phyloP scores from a whole-genome alignment of 345 rosid species.

The Boechera divaricarpa region DNA sequence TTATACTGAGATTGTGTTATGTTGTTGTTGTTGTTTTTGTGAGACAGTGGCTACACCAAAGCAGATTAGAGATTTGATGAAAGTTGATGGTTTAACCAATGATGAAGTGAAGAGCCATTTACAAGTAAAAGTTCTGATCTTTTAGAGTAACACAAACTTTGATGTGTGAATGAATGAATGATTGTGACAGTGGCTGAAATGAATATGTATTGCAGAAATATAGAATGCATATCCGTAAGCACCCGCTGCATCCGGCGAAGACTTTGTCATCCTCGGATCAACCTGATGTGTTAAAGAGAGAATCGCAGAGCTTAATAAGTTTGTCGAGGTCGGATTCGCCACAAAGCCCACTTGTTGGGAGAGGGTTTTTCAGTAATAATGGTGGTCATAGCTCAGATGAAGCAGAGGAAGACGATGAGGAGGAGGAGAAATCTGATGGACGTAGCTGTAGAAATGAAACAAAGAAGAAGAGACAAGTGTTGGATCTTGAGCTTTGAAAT shows the following conservation, averaged over 20 bases:
- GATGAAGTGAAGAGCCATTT: conserved; percentile 95
- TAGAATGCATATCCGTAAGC: conserved; percentile 71
- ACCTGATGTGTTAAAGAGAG: conserved; percentile 41
- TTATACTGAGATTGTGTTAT: conserved; percentile 37
- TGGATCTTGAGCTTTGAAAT: conserved; percentile 43
- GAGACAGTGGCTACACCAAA: conserved; percentile 80
- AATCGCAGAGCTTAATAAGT: conserved; percentile 49
- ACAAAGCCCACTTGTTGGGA: conserved; percentile 58
- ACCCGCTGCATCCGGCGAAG: conserved; percentile 48
- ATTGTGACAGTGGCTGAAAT: conserved; percentile 24
- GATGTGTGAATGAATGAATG: conserved; percentile 19
- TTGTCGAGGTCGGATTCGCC: conserved; percentile 64
- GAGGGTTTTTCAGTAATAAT: conserved; percentile 50
- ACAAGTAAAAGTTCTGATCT: conserved; percentile 56
- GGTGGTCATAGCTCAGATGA: conserved; percentile 53
- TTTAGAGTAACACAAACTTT: neutral
- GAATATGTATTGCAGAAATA: conserved; percentile 63
- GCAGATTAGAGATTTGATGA: conserved; percentile 77
- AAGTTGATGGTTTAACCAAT: conserved; percentile 85
- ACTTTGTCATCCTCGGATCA: conserved; percentile 47
- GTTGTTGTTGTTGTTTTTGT: conserved; percentile 31
- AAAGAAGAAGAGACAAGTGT: conserved; percentile 31
- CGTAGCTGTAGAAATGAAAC: conserved; percentile 52
- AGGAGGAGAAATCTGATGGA: conserved; percentile 58
- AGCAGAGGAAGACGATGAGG: conserved; percentile 49